These are phyloP conservation scores for Metschnikowia gruessii DNA, from an alignment of 805 yeast species.

Conservation along the genomic window DNA sequence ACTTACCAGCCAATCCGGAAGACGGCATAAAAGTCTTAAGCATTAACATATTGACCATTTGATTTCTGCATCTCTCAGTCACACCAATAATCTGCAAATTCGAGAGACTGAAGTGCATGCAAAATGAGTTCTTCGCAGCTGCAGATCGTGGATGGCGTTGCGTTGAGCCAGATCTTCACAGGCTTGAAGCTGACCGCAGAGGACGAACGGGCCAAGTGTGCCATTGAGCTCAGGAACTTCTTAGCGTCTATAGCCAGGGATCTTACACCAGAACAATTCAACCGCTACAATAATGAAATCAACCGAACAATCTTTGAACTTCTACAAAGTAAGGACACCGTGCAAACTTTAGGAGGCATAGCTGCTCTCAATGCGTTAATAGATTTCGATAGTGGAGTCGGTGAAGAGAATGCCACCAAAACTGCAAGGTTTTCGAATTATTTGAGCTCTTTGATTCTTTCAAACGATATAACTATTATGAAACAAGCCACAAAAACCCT, in stretches of 20 bases:
- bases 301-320: constrained; percentile 85
- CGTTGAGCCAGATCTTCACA: constrained; percentile 50
- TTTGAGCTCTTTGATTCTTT: constrained; percentile 72
- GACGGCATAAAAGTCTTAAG: not conserved
- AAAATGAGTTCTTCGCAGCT: constrained; percentile 19
- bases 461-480: constrained; percentile 83
- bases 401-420: constrained; percentile 80
- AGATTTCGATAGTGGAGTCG: constrained; percentile 71
- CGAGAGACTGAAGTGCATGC: too few species aligned
- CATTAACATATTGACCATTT: not conserved
- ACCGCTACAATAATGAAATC: constrained; percentile 77
- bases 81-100: too few species aligned
- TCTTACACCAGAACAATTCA: constrained; percentile 74
- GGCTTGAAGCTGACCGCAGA: constrained; percentile 46
- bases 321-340: constrained; percentile 67
- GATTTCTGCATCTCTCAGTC: too few species aligned
- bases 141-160: constrained; percentile 42
- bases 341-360: constrained; percentile 83
- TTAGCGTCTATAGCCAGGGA: constrained; percentile 76
- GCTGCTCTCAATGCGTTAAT: constrained; percentile 86
- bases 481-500: constrained; percentile 80
- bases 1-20: not conserved
- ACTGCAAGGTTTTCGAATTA: constrained; percentile 91
- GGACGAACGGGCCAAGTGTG: constrained; percentile 51
- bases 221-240: constrained; percentile 66